phyloP scores from a whole-genome alignment of 2,329 filamentous ascomycete genomes.

The Colletotrichum liaoningense region DNA sequence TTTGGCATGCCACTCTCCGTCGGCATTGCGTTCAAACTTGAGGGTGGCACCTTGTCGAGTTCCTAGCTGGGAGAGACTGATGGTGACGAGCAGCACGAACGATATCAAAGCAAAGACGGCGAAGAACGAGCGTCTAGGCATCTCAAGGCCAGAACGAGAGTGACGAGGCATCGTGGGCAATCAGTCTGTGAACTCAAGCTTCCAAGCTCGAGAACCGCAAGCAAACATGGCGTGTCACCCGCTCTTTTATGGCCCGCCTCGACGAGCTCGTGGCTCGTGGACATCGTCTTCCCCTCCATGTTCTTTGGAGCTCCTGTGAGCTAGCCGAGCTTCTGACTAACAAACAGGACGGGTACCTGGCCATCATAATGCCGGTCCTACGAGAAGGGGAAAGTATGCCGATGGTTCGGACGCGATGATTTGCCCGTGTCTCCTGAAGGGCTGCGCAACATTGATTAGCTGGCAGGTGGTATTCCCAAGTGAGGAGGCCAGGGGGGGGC shows the following conservation, averaged over 20 bases:
- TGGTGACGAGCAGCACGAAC: constrained; percentile 24
- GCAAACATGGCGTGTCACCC: background rate
- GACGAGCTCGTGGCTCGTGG: background rate
- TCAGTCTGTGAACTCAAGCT: background rate
- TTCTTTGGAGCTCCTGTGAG: background rate
- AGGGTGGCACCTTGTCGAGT: background rate
- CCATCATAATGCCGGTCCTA: background rate
- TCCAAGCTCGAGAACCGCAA: background rate
- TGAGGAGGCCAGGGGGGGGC: background rate
- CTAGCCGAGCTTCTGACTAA: background rate
- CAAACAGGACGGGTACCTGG: constrained; percentile 14
- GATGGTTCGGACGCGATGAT: constrained; percentile 12
- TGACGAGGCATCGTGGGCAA: constrained; percentile 20
- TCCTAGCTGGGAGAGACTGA: constrained; percentile 20
- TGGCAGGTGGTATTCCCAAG: background rate
- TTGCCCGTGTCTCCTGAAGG: constrained; percentile 5
- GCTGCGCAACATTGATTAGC: constrained; percentile 4
- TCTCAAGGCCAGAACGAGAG: constrained; percentile 17
- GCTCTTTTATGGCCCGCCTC: background rate
- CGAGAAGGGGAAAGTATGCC: constrained; percentile 26
- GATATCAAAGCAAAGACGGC: constrained; percentile 30
- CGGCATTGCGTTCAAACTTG: constrained; percentile 22
- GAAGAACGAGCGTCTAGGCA: constrained; percentile 30
- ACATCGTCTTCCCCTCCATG: background rate
- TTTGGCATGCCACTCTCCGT: constrained; percentile 12